Conservation (phyloP, 805 yeast genomes). For the Lipomyces orientalis region DNA sequence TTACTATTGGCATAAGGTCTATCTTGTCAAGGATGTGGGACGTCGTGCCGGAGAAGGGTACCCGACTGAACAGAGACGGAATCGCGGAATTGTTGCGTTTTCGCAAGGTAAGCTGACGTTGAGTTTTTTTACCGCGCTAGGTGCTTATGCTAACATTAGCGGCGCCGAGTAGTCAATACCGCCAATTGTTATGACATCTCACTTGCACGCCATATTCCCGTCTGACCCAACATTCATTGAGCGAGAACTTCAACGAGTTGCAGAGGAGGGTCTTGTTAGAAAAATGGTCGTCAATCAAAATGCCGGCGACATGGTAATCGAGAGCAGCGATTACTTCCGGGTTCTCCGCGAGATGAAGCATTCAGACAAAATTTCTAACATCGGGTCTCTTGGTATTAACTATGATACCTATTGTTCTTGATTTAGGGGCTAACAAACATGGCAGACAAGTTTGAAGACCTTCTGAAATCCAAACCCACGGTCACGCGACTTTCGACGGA, state of each 20-base stretch:
- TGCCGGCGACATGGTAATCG: slow-evolving; percentile 45
- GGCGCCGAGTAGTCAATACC: slow-evolving; percentile 38
- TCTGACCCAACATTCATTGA: slow-evolving; percentile 48
- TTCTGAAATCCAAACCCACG: slow-evolving; percentile 42
- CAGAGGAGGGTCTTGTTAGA: slow-evolving; percentile 41
- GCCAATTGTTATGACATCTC: slow-evolving; percentile 44
- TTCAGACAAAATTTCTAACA: background rate
- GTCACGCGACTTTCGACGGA: slow-evolving; percentile 40
- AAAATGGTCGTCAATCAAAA: slow-evolving; percentile 43
- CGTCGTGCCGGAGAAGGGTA: slow-evolving; percentile 44
- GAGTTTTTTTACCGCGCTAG: no score
- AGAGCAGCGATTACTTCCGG: slow-evolving; percentile 37
- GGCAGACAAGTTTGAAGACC: slow-evolving; percentile 32
- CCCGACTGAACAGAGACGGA: slow-evolving; percentile 38
- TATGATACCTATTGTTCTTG: background rate
- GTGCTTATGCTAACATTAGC: background rate
- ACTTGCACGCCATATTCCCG: slow-evolving; percentile 47
- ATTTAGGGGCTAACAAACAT: background rate
- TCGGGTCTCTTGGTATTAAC: slow-evolving; percentile 11
- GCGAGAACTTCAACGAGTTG: slow-evolving; percentile 41
- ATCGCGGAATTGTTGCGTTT: slow-evolving; percentile 40
- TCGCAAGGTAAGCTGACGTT: slow-evolving; percentile 34
- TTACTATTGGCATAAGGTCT: slow-evolving; percentile 38
- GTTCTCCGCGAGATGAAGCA: slow-evolving; percentile 6
- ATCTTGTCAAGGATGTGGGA: slow-evolving; percentile 44